phyloP scores from a whole-genome alignment of 1,139 yeast species.

The Blastobotrys apis region DNA sequence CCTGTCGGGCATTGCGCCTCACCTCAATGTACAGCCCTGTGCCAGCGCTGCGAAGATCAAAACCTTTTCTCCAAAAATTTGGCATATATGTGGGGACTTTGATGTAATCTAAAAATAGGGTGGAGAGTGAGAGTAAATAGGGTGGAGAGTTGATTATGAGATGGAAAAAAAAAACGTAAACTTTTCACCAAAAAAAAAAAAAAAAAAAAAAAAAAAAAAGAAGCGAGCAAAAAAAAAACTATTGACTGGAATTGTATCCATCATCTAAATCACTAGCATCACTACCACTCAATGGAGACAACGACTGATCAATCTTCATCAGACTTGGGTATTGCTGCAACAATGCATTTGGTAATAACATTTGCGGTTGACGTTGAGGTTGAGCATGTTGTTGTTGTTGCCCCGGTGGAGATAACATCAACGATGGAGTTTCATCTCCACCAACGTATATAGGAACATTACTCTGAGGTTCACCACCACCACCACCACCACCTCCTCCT shows the following conservation, averaged over 20 bases:
- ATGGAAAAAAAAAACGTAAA: conserved; percentile 9
- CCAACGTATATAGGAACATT: conserved; percentile 19
- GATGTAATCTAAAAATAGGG: conserved; percentile 1
- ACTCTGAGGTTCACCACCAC: background rate
- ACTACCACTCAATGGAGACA: conserved; percentile 12
- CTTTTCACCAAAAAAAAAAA: background rate
- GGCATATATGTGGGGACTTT: conserved; percentile 67
- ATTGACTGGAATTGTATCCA: conserved; percentile 7
- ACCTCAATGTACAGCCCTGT: too few species aligned
- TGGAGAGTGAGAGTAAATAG: too few species aligned
- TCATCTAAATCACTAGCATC: conserved; percentile 18
- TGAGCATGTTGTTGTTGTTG: conserved; percentile 7
- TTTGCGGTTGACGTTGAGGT: conserved; percentile 4
- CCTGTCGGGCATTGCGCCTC: conserved; percentile 2
- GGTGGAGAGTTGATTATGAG: too few species aligned
- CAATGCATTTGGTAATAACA: conserved; percentile 21
- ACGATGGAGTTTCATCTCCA: conserved; percentile 24
- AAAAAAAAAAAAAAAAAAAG: background rate
- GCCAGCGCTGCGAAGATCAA: conserved; percentile 65
- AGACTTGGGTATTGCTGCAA: conserved; percentile 26
- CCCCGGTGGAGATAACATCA: conserved; percentile 24
- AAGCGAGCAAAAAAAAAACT: background rate
- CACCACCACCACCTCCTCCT: background rate
- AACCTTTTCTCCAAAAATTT: conserved; percentile 82
- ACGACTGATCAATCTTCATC: conserved; percentile 16